Evolutionary conservation across 2,329 filamentous ascomycete genomes (phyloP), one percentile per base, ranked within the genome.

Genomic region (Myriosclerotinia scirpicola): DNA sequence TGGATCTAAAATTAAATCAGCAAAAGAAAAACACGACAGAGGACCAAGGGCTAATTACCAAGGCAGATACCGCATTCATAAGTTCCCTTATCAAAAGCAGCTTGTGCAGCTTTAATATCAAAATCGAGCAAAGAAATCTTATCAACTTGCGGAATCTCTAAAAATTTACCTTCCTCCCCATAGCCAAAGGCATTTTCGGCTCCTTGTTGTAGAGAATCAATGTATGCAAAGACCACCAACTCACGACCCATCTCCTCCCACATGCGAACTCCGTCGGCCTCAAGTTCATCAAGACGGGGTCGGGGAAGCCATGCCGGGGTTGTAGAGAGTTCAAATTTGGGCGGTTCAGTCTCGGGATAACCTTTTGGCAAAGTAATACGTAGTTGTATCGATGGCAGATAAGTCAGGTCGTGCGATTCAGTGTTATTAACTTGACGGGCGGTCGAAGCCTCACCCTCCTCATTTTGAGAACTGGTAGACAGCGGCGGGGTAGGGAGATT

Each of bases 41-140:
- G 12, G 30, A 34, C 30, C 22, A 42, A 55, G 48, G 3, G 30
- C 15, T n/a, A 46, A 80, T 66, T 78, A 87, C 84, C 84, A 56
- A 97, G 79, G 75, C 93, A 97, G 58, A 98, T 85, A 1, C 90
- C 91, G 71, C 94, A 98, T 63, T 93, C 87, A 75, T 95, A 97
- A 0, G 92, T 96, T 72, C 89, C 90, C 71, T 87, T 87, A 68
- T 95, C 89, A 75, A 97, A 98, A 0, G 87, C 87, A 30, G 86
- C 85, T 65, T 86, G 85, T 74, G 90, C 90, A 8, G 90, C 87
- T 69, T 88, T 88, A 67, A 86, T 87, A 74, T 97, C 90, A 73
- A 91, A 92, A 71, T 93, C 90, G 54, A 97, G 78, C 17, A 97
- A 81, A 6, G 87, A 84, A 22, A 91, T 85, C 77, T 92, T 90